Base-by-base conservation (phyloP, 768 basidiomycete species). In the Peribolospora baueri region DNA sequence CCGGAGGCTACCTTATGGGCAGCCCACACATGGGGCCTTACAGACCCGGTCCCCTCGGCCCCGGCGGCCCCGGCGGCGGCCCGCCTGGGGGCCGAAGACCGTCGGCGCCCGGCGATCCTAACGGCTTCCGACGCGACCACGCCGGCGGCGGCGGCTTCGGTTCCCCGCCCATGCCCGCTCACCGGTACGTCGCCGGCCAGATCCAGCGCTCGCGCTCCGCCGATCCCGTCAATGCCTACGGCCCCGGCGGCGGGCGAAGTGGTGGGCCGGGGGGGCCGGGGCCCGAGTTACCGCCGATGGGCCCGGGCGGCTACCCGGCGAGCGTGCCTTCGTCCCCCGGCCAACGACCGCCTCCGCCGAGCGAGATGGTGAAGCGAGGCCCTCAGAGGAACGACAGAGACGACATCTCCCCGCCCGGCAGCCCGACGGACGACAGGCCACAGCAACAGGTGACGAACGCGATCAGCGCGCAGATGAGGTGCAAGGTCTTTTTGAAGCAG, bases 401-500 rank as follows among this genome's bases (percentile, higher is more conserved):
- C 25, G 25, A 25, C 25, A 25, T 25, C 25, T 52, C 55, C 13
- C 25, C 52, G 39, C 55, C 55, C 5, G 50, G 49, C 5, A 56
- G 55, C 51, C 5, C 50, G 42, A 51, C 52, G 55, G 62, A 67
- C 46, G 64, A 79, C 41, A 85, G 83, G 63, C 90, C 91, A 43
- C 88, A 68, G 9, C 69, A 70, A 2, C 69, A 69, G 39, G 75
- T 81, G 42, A 79, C 77, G 41, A 81, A 84, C 5, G 71, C 77
- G 8, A 72, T 97, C 58, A 77, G 83, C 7, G 85, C 84, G 9
- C 79, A 85, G 64, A 91, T 88, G 84, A 88, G 90, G 66, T 95
- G 91, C 75, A 98, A 97, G 68, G 81, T 95, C 36, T 98, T 97
- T 70, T 71, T 93, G 50, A 81, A 97, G 65, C 87, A 91, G 63